A percentile compares a stretch with the other conserved stretches of the same genome.
Conservation (phyloP, 495 filamentous ascomycete genomes). For the Talaromyces trachyspermus region DNA sequence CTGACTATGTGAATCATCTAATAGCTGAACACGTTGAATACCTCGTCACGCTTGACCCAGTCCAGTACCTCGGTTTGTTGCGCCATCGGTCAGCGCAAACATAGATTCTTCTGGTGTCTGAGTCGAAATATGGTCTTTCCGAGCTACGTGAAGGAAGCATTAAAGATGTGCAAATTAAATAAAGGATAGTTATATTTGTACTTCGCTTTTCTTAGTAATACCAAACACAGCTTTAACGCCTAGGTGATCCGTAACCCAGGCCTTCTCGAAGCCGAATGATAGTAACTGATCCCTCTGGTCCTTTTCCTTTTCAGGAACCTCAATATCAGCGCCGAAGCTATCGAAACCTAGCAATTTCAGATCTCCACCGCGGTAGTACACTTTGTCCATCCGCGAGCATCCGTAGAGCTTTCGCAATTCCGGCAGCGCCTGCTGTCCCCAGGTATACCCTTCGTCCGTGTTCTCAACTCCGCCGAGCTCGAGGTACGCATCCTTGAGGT, state of each 20-base stretch:
- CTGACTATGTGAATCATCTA: no score
- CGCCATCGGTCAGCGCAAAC: no score
- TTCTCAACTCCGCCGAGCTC: constrained; percentile 42
- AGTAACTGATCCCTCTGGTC: constrained; percentile 11
- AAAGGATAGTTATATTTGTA: no score
- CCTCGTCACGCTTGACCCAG: no score
- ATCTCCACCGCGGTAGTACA: constrained; percentile 26
- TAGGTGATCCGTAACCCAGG: constrained; percentile 46
- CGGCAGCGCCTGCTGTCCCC: constrained; percentile 44
- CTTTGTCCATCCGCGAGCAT: constrained; percentile 45
- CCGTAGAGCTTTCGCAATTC: constrained; percentile 28
- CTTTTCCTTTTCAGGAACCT: constrained; percentile 17
- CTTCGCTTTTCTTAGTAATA: no score
- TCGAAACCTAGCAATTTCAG: constrained; percentile 24
- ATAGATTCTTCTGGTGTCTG: no score
- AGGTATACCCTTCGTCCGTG: constrained; percentile 44
- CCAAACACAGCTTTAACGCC: constrained; percentile 30
- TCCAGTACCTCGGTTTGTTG: no score
- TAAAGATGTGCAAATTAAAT: no score
- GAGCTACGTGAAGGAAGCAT: no score
- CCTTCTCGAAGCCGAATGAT: constrained; percentile 18
- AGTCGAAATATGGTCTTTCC: no score
- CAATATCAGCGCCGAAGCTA: constrained; percentile 34
- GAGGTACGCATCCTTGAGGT: constrained; percentile 45
- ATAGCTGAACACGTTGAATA: no score